phyloP scores from a whole-genome alignment of 257 asterid genomes.

The Scutellaria minor region DNA sequence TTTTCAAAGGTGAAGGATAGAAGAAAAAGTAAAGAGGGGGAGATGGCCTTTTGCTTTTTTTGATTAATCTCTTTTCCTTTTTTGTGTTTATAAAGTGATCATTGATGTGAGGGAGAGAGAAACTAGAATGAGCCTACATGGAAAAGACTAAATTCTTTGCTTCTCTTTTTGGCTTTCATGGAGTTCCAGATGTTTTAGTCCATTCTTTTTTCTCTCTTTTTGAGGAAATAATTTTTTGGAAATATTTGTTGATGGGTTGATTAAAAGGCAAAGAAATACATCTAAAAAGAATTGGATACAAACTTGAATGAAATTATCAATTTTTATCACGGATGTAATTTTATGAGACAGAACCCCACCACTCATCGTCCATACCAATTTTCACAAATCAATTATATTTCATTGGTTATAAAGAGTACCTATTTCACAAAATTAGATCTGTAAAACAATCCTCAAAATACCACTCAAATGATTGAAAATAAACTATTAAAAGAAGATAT shows the following conservation, averaged over 20 bases:
- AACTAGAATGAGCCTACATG: conserved; percentile 12
- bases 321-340: too few species aligned
- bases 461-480: too few species aligned
- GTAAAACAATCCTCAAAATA: too few species aligned
- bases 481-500: too few species aligned
- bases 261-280: background rate
- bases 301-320: too few species aligned
- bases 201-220: background rate
- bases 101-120: conserved; percentile 36
- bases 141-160: conserved; percentile 33
- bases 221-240: background rate
- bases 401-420: too few species aligned
- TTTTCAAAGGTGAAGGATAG: conserved; percentile 40
- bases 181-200: conserved; percentile 26
- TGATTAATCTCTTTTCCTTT: conserved; percentile 34
- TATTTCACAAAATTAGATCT: too few species aligned
- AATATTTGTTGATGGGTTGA: background rate
- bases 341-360: too few species aligned
- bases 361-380: too few species aligned
- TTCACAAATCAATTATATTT: too few species aligned
- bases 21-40: conserved; percentile 41
- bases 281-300: too few species aligned
- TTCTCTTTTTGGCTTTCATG: conserved; percentile 37
- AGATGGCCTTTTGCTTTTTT: conserved; percentile 44
- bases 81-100: conserved; percentile 27